Evolutionary conservation across 2,329 filamentous ascomycete species (phyloP), one percentile per base, ranked within the genome.

Genomic region (Stachybotrys elegans): DNA sequence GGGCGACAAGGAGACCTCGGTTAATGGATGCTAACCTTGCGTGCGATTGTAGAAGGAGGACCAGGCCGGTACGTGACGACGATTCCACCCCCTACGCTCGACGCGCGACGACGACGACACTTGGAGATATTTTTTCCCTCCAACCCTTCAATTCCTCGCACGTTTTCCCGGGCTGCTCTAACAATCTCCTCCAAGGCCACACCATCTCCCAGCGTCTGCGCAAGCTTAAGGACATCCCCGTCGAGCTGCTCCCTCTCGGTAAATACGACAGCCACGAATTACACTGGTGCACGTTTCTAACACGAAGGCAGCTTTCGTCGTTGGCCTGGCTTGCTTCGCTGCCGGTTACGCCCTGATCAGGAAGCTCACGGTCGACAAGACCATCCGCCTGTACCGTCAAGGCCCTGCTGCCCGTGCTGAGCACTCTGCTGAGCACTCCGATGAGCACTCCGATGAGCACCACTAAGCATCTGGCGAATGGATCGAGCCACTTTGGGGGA

Each of bases 171-270:
- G 23, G 20, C 20, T 23, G n/a, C 6, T 8, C 36, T 39, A 22
- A 23, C 20, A 6, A 21, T 50, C 23, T 36, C 45, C 47, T 43
- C 47, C 47, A 42, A 98, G 93, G 89, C 66, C 93, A 97, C 76
- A 96, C 92, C 60, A 83, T 97, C 70, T 95, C 92, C 55, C 93
- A 97, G 77, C 88, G 92, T 67, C 78, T 98, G 60, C 87, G 91
- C 67, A 85, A 83, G 66, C 78, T 96, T 63, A 91, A 86, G 79
- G 83, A 84, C 72, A 86, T 97, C 63, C 93, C 93, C 57, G 83
- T 89, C 57, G 93, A 98, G 79, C 79, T 98, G 79, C 82, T 91
- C 58, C 93, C 93, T 62, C 85, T 98, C 59, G 91, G 91, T 95
- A 84, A 68, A 39, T 40, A 46, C 31, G 4, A 17, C n/a, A 17